Percentiles rank a stretch among this genome's conserved stretches.
Conservation (phyloP, 257 asterid genomes). For the Solanum clarkiae region DNA sequence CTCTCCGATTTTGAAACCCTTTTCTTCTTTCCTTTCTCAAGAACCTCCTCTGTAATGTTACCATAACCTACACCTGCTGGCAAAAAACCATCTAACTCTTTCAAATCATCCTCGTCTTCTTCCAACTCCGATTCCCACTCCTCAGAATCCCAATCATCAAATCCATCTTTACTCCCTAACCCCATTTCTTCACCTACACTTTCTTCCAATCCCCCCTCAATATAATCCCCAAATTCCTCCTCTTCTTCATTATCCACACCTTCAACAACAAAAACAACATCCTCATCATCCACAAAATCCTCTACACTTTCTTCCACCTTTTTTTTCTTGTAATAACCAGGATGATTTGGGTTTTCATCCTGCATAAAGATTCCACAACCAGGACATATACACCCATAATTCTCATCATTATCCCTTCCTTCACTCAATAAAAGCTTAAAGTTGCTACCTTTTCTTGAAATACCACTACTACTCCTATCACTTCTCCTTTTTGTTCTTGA, state of each 20-base stretch:
- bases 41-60: constrained; percentile 63
- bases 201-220: constrained; percentile 10
- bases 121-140: constrained; percentile 52
- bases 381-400: constrained; percentile 60
- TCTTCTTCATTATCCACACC: constrained; percentile 27
- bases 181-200: constrained; percentile 12
- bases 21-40: constrained; percentile 42
- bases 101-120: constrained; percentile 32
- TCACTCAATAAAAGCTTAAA: constrained; percentile 57
- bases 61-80: constrained; percentile 89
- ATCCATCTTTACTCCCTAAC: constrained; percentile 28
- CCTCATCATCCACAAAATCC: constrained; percentile 20
- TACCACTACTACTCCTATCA: constrained; percentile 19
- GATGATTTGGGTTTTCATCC: constrained; percentile 66
- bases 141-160: constrained; percentile 45
- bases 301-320: constrained; percentile 12
- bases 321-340: constrained; percentile 58
- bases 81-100: constrained; percentile 68
- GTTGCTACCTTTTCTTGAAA: constrained; percentile 23
- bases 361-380: constrained; percentile 98
- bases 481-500: constrained; percentile 23
- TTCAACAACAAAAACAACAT: constrained; percentile 30
- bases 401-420: constrained; percentile 78
- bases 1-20: constrained; percentile 66
- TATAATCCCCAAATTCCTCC: constrained; percentile 12